phyloP scores from a whole-genome alignment of 352 stramenopile genomes.

The Phytopythium helicoides region DNA sequence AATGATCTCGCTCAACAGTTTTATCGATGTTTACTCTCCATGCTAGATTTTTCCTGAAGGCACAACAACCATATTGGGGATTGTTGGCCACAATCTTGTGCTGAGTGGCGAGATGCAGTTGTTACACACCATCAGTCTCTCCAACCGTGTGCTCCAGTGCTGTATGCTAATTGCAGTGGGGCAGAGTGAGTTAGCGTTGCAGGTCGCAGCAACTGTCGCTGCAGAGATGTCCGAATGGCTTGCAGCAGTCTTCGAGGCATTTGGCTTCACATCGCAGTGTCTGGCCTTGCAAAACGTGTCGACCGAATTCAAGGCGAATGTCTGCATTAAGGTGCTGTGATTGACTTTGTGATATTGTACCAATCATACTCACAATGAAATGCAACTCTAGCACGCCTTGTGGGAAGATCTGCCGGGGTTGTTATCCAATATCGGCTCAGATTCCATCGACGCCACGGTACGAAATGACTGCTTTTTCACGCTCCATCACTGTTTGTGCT shows the following conservation, averaged over 20 bases:
- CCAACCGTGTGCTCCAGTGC: constrained; percentile 63
- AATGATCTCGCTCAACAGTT: not conserved
- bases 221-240: constrained; percentile 49
- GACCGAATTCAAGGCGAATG: constrained; percentile 43
- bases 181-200: constrained; percentile 31
- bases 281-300: constrained; percentile 42
- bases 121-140: constrained; percentile 57
- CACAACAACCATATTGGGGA: constrained; percentile 45
- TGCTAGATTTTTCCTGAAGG: constrained; percentile 34
- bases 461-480: constrained; percentile 1
- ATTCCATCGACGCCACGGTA: constrained; percentile 50
- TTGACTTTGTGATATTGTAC: not conserved
- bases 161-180: constrained; percentile 62
- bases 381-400: constrained; percentile 29
- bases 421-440: constrained; percentile 14
- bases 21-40: not conserved
- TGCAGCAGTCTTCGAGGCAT: constrained; percentile 61
- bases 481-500: not conserved
- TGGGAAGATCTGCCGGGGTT: constrained; percentile 35
- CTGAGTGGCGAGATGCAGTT: constrained; percentile 38
- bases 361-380: not conserved
- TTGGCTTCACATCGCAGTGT: constrained; percentile 41
- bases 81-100: constrained; percentile 51
- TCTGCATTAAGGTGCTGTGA: constrained; percentile 54
- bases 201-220: constrained; percentile 39